These are phyloP conservation scores for Sporothrix phasma DNA, from an alignment of 2,329 filamentous ascomycete species.

Conservation along the genomic window DNA sequence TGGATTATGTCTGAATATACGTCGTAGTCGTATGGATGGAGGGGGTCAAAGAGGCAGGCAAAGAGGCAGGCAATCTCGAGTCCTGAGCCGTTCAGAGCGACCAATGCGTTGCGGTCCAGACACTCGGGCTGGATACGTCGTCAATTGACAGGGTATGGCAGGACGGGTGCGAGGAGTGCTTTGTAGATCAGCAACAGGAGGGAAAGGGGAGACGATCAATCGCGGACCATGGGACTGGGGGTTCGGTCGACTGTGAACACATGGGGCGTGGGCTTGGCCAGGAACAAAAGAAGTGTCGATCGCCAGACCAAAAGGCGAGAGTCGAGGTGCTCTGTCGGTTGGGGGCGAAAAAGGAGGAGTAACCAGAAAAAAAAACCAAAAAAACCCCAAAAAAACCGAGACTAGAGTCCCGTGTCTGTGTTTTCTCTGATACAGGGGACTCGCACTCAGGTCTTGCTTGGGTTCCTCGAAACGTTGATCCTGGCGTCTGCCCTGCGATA, in stretches of 20 bases:
- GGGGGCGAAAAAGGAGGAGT: too few relatives aligned
- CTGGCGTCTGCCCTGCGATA: too few relatives aligned
- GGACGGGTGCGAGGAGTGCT: neutral
- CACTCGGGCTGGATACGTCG: neutral
- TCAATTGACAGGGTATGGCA: neutral
- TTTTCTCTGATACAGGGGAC: too few relatives aligned
- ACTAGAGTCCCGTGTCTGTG: too few relatives aligned
- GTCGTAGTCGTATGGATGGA: neutral
- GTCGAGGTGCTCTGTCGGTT: too few relatives aligned
- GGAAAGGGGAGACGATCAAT: neutral
- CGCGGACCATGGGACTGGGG: neutral
- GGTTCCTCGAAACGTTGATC: too few relatives aligned
- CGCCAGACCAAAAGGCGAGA: too few relatives aligned
- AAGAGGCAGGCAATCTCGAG: neutral
- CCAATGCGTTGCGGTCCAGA: neutral
- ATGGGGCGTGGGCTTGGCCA: too few relatives aligned
- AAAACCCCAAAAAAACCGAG: too few relatives aligned
- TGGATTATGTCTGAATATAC: neutral
- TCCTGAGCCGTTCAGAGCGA: neutral
- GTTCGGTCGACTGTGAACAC: neutral
- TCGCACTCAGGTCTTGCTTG: too few relatives aligned
- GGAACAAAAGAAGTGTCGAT: too few relatives aligned
- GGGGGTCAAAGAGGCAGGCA: neutral
- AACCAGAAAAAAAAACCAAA: too few relatives aligned
- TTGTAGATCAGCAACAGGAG: neutral